These are phyloP conservation scores for Coemansia sp. DNA, from an alignment of 192 early-diverging fungal genomes.

Conservation along the genomic window DNA sequence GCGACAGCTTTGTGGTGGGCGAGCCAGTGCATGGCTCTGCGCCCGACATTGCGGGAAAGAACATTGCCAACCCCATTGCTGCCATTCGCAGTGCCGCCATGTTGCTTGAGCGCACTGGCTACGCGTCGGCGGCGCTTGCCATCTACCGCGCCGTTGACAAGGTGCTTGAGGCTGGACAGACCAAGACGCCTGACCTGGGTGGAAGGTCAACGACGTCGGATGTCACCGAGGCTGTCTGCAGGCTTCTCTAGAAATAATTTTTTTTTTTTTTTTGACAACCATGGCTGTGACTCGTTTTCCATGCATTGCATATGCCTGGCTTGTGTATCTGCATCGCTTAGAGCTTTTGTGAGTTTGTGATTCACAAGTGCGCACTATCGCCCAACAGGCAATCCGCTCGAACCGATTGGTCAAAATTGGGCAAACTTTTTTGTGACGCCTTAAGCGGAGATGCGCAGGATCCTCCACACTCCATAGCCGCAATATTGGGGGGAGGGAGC, in stretches of 20 bases:
- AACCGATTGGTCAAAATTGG: conserved; percentile 2
- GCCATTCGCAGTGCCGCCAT: conserved; percentile 93
- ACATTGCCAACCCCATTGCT: conserved; percentile 96
- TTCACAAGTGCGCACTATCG: neutral
- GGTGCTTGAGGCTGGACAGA: conserved; percentile 66
- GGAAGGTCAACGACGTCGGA: conserved; percentile 80
- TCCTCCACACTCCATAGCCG: neutral
- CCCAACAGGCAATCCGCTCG: conserved; percentile 1
- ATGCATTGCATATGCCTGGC: neutral
- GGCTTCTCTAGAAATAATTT: conserved; percentile 56
- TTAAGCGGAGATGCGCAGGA: conserved; percentile 2
- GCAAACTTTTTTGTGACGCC: conserved; percentile 6
- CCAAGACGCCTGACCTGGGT: conserved; percentile 86
- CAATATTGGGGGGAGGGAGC: neutral
- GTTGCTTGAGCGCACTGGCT: conserved; percentile 85
- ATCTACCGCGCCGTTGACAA: conserved; percentile 87
- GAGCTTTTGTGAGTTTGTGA: neutral
- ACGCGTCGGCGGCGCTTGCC: conserved; percentile 66
- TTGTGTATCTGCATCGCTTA: neutral
- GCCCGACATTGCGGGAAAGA: conserved; percentile 96
- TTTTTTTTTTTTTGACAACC: too few species aligned
- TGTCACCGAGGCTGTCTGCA: conserved; percentile 83
- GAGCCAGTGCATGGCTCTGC: conserved; percentile 97
- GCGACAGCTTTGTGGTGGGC: conserved; percentile 92
- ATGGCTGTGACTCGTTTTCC: neutral